Percentiles rank a stretch among this genome's conserved stretches.
These are phyloP conservation scores for Auriscalpium microsporum DNA, from an alignment of 768 basidiomycete species.

Conservation along the genomic window DNA sequence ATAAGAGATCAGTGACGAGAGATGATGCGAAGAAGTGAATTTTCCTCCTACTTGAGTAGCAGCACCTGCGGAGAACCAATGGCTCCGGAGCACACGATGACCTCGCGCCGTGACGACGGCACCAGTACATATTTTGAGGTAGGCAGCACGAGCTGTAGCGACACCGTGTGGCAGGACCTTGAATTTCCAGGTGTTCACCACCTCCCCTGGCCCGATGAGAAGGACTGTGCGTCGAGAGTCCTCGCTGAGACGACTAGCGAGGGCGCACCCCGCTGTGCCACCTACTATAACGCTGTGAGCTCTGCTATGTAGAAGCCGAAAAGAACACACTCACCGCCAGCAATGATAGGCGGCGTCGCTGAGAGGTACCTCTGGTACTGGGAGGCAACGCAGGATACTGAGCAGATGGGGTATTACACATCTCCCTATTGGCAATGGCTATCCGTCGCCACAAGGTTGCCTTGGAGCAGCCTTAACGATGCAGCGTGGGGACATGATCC, in stretches of 20 bases:
- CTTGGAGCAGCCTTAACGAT: too few species aligned
- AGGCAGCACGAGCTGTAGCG: background rate
- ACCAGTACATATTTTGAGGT: background rate
- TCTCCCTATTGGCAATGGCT: too few species aligned
- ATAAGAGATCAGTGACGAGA: background rate
- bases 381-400: too few species aligned
- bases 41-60: background rate
- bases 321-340: too few species aligned
- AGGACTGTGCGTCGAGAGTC: slow-evolving; percentile 23
- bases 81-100: background rate
- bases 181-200: slow-evolving; percentile 23
- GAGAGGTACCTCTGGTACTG: too few species aligned
- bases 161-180: background rate
- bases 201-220: slow-evolving; percentile 28
- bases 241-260: slow-evolving; percentile 31
- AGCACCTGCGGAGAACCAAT: background rate
- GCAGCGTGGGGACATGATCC: too few species aligned
- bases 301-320: background rate
- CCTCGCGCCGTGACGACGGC: background rate
- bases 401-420: too few species aligned
- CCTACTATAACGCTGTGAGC: slow-evolving; percentile 16
- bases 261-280: slow-evolving; percentile 32
- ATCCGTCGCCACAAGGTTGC: too few species aligned
- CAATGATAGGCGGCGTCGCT: too few species aligned
- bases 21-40: background rate